Conservation (phyloP, 2,329 filamentous ascomycete species). For the Neofusicoccum sp. region DNA sequence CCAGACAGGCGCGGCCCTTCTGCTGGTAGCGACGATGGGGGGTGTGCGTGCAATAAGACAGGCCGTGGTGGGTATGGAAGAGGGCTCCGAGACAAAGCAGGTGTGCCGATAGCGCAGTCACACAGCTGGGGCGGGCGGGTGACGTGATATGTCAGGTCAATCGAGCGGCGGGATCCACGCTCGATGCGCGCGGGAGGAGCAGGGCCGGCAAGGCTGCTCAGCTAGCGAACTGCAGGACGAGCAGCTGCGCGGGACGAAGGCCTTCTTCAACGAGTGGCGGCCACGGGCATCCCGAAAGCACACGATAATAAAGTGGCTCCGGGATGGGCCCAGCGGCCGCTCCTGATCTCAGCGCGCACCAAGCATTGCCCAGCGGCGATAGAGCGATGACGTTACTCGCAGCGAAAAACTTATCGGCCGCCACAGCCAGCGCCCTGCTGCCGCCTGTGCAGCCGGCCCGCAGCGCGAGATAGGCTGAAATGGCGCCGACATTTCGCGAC, state of each 20-base stretch:
- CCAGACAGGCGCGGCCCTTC: slow-evolving; percentile 7
- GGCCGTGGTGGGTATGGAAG: slow-evolving; percentile 13
- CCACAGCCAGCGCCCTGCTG: slow-evolving; percentile 1
- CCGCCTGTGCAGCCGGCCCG: neutral
- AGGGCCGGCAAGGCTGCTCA: neutral
- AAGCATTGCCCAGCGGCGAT: slow-evolving; percentile 7
- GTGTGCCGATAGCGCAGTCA: slow-evolving; percentile 26
- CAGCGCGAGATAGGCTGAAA: slow-evolving; percentile 9
- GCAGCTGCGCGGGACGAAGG: neutral
- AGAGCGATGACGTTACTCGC: slow-evolving; percentile 10
- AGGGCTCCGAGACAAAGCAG: slow-evolving; percentile 25
- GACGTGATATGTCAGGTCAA: slow-evolving; percentile 23
- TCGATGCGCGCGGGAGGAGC: slow-evolving; percentile 5
- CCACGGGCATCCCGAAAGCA: slow-evolving; percentile 10
- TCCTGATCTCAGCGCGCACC: slow-evolving; percentile 1
- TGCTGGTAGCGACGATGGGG: slow-evolving; percentile 1
- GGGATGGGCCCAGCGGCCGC: slow-evolving; percentile 10
- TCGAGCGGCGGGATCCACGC: slow-evolving; percentile 15
- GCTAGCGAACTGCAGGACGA: neutral
- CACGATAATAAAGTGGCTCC: slow-evolving; percentile 16
- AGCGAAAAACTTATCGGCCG: slow-evolving; percentile 16
- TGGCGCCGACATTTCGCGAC: slow-evolving; percentile 7
- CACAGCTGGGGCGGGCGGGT: slow-evolving; percentile 23
- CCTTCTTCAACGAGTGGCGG: slow-evolving; percentile 6
- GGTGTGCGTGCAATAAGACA: slow-evolving; percentile 16